These are phyloP conservation scores for Scheffersomyces stipitis DNA, from an alignment of 805 yeast species.

Conservation along the genomic window DNA sequence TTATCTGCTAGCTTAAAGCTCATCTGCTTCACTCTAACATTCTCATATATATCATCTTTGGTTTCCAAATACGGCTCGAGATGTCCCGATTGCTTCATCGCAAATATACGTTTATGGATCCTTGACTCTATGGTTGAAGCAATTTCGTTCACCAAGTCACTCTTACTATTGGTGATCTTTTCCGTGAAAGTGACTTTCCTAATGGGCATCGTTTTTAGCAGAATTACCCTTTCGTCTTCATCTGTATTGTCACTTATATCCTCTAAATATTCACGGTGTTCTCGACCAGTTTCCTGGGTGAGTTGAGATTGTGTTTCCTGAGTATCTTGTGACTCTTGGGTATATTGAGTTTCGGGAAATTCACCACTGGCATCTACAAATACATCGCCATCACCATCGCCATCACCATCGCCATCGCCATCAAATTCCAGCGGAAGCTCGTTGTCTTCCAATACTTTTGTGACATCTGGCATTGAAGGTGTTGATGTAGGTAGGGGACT, in stretches of 20 bases:
- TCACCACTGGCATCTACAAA: not conserved
- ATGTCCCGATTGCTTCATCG: not conserved
- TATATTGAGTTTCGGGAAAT: constrained; percentile 21
- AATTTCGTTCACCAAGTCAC: constrained; percentile 21
- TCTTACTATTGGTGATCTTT: constrained; percentile 16
- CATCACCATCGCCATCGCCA: not conserved
- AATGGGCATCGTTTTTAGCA: not conserved
- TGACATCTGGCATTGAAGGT: not conserved
- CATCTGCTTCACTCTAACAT: not conserved
- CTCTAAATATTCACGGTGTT: constrained; percentile 16
- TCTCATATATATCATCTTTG: not conserved
- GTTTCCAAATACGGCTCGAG: not conserved
- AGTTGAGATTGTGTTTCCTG: constrained; percentile 32
- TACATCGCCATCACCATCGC: not conserved
- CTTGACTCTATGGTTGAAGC: constrained; percentile 16
- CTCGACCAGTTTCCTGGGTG: constrained; percentile 25
- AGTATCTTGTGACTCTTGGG: constrained; percentile 57
- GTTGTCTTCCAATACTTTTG: not conserved
- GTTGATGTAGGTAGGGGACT: no score
- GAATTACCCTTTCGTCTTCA: not conserved
- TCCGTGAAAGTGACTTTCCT: constrained; percentile 7
- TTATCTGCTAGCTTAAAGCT: constrained; percentile 6
- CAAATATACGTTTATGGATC: constrained; percentile 6
- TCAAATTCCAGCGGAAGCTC: not conserved
- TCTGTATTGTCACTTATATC: constrained; percentile 6